These are phyloP conservation scores for Xylariaceae sp. DNA, from an alignment of 2,329 filamentous ascomycete genomes.

Conservation along the genomic window DNA sequence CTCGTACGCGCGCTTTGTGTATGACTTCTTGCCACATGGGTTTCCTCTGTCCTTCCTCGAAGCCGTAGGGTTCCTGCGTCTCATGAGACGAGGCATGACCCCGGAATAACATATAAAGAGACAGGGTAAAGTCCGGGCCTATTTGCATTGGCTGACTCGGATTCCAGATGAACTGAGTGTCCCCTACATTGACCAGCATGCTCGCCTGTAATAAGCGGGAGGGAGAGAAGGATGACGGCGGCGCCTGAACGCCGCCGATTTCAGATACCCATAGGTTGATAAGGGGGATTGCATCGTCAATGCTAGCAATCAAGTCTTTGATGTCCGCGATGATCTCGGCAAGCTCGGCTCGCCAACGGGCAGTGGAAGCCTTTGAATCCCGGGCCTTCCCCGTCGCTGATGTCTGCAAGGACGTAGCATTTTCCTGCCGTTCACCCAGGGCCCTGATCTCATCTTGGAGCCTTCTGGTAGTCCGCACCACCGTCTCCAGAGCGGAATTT, in stretches of 20 bases:
- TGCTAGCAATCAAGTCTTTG: conserved; percentile 64
- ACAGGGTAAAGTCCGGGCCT: conserved; percentile 78
- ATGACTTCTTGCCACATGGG: conserved; percentile 94
- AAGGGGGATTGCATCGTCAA: conserved; percentile 86
- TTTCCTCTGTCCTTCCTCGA: conserved; percentile 52
- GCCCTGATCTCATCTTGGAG: conserved; percentile 77
- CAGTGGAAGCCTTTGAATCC: conserved; percentile 44
- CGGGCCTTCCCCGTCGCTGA: conserved; percentile 38
- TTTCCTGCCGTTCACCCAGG: conserved; percentile 68
- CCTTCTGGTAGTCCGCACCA: conserved; percentile 73
- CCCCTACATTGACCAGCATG: conserved; percentile 79
- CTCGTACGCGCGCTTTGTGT: conserved; percentile 81
- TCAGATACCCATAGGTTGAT: conserved; percentile 93
- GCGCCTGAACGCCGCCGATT: conserved; percentile 77
- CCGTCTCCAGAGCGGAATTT: conserved; percentile 67
- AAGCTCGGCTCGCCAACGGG: conserved; percentile 59
- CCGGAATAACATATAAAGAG: conserved; percentile 90
- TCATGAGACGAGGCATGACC: conserved; percentile 59
- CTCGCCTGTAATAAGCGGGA: conserved; percentile 89
- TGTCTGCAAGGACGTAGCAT: conserved; percentile 61
- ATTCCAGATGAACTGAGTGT: conserved; percentile 69
- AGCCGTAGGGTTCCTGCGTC: conserved; percentile 39
- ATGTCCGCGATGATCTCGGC: conserved; percentile 68
- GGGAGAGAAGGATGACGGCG: conserved; percentile 80
- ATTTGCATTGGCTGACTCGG: conserved; percentile 67